Conservation (phyloP, 176 grass and related monocot species). For the Metroxylon sagu region DNA sequence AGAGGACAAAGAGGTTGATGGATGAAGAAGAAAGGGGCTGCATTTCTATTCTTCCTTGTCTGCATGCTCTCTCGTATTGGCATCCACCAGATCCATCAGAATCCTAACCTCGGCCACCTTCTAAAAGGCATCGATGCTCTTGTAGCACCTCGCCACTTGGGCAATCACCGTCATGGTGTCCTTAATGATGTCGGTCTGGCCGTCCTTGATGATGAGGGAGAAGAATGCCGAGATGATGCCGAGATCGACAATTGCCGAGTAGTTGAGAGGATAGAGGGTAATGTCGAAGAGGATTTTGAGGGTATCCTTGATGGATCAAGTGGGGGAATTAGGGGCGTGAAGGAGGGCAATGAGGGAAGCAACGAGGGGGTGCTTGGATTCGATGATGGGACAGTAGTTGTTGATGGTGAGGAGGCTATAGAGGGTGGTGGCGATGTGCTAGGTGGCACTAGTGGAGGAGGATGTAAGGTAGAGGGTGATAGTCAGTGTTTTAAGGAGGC, state of each 20-base stretch:
- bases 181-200: slow-evolving; percentile 50
- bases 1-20: too few species aligned
- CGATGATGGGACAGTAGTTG: slow-evolving; percentile 46
- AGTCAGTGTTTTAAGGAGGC: slow-evolving; percentile 64
- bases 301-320: slow-evolving; percentile 71
- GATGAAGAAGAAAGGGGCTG: too few species aligned
- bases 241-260: slow-evolving; percentile 35
- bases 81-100: slow-evolving; percentile 60
- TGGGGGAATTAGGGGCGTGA: slow-evolving; percentile 8
- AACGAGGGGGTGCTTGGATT: slow-evolving; percentile 35
- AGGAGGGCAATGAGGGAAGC: slow-evolving; percentile 54
- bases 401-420: slow-evolving; percentile 71
- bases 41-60: slow-evolving; percentile 55
- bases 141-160: slow-evolving; percentile 78
- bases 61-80: slow-evolving; percentile 4
- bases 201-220: slow-evolving; percentile 52
- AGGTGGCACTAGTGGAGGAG: slow-evolving; percentile 11
- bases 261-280: slow-evolving; percentile 60
- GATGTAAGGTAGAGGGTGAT: slow-evolving; percentile 32
- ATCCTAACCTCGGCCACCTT: slow-evolving; percentile 52
- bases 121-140: slow-evolving; percentile 59
- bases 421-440: slow-evolving; percentile 69
- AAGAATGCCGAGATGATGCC: slow-evolving; percentile 53
- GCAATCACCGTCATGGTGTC: slow-evolving; percentile 70
- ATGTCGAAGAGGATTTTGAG: slow-evolving; percentile 73